Evolutionary conservation across 306 rosid genomes (phyloP).

Genomic region (Trichosanthes truncata): DNA sequence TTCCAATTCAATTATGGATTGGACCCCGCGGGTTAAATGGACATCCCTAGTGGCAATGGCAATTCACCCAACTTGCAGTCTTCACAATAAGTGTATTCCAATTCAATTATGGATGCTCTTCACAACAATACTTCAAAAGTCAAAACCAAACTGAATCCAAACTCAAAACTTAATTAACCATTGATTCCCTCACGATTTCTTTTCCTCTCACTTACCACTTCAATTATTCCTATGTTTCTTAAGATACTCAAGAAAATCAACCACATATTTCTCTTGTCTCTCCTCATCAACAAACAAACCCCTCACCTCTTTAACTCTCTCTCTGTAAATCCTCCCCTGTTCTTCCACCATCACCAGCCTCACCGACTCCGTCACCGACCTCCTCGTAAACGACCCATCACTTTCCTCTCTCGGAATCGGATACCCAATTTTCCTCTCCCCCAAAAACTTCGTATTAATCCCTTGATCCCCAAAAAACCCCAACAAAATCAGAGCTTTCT

Average conservation of each 20-base stretch:
- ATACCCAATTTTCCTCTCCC: constrained; percentile 20
- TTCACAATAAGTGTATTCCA: too few relatives aligned
- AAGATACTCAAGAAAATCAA: constrained; percentile 17
- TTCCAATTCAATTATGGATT: too few relatives aligned
- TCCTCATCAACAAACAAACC: constrained; percentile 8
- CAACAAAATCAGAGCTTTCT: constrained; percentile 9
- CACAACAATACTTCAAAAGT: too few relatives aligned
- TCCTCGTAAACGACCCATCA: constrained; percentile 21
- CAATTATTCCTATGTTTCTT: background rate
- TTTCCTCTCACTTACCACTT: too few relatives aligned
- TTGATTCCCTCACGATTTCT: too few relatives aligned
- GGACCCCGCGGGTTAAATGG: too few relatives aligned
- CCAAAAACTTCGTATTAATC: constrained; percentile 14
- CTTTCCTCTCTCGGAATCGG: constrained; percentile 20
- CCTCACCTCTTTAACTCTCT: constrained; percentile 17
- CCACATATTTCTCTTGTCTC: constrained; percentile 13
- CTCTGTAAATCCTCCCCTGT: constrained; percentile 25
- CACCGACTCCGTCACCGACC: constrained; percentile 16
- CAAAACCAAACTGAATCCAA: too few relatives aligned
- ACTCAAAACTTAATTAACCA: too few relatives aligned
- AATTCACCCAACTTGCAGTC: too few relatives aligned
- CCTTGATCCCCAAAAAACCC: constrained; percentile 18
- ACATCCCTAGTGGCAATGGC: too few relatives aligned
- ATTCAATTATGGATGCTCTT: too few relatives aligned
- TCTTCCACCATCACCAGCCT: constrained; percentile 22